Conservation (phyloP, 2,329 filamentous ascomycete species). For the Penicillium polonicum region DNA sequence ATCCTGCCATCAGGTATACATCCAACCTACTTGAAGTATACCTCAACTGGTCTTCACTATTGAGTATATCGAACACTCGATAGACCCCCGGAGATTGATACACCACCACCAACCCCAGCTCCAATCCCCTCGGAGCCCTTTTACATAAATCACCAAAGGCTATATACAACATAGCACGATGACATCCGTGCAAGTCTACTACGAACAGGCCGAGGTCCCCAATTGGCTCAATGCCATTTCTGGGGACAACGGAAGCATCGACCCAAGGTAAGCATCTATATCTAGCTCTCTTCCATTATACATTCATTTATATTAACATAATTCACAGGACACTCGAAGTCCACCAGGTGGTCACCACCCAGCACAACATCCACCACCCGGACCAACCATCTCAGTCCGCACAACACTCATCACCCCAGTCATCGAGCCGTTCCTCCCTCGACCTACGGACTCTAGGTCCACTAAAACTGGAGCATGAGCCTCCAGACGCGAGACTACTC, state of each 20-base stretch:
- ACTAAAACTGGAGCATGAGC: conserved; percentile 9
- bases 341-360: not conserved
- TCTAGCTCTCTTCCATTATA: not conserved
- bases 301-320: not conserved
- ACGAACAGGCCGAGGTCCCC: not conserved
- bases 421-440: not conserved
- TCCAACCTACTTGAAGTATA: not conserved
- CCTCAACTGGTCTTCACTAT: not conserved
- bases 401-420: not conserved
- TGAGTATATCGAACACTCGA: not conserved
- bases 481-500: conserved; percentile 4
- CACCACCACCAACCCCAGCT: not conserved
- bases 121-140: not conserved
- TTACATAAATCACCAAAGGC: not conserved
- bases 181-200: not conserved
- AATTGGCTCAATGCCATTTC: conserved; percentile 1
- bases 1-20: not conserved
- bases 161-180: conserved; percentile 2
- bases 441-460: not conserved
- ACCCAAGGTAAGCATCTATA: not conserved
- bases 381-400: not conserved
- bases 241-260: not conserved
- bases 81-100: not conserved
- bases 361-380: not conserved
- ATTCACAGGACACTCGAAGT: not conserved